Base-by-base conservation (phyloP, 208 protist species). In the Wallacemonas sp. region DNA sequence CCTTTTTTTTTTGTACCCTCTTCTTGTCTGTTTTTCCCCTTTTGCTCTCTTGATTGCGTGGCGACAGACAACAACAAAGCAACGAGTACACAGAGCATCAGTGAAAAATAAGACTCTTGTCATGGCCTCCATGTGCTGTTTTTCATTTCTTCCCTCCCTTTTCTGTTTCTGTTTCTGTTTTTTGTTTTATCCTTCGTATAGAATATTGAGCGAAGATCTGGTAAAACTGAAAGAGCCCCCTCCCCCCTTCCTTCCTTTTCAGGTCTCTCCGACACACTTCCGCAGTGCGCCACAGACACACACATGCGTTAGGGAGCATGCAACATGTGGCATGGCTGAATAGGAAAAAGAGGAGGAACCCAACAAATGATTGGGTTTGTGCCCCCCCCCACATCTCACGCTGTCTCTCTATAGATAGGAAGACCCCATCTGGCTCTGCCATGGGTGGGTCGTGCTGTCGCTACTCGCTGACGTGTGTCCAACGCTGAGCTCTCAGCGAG, bases 11-110 rank as follows among this genome's bases (percentile, higher is more conserved):
- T 62, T 38, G 2, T 70, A 52, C 26, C 14, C 49, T 58, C 23
- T 67, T 62, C n/a, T 48, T 64, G 63, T n/a, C 16, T 41, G 43
- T 58, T 70, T 55, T 64, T 71, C 61, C 46, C 19, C 19, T 64
- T 71, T 64, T 64, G 19, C 16, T 65, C 16, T 34, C n/a, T 41
- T 61, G 36, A 34, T 54, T 21, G 29, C 9, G 16, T 52, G 21
- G 36, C 39, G 41, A 38, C 19, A 49, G 55, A 43, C 2, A 41
- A 41, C 36, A 41, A 41, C 36, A 41, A 6, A 41, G 36, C 36
- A 41, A 41, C 9, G 9, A 41, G 36, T 6, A 41, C 36, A 14
- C 14, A 17, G 36, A 41, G 36, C 6, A 14, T 41, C 6, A 41
- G 36, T 17, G 14, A 41, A 41, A 17, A 41, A 41, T 41, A 41